Evolutionary conservation across 108 stramenopile genomes (phyloP).

Genomic region (Fragilariopsis cylindrus): DNA sequence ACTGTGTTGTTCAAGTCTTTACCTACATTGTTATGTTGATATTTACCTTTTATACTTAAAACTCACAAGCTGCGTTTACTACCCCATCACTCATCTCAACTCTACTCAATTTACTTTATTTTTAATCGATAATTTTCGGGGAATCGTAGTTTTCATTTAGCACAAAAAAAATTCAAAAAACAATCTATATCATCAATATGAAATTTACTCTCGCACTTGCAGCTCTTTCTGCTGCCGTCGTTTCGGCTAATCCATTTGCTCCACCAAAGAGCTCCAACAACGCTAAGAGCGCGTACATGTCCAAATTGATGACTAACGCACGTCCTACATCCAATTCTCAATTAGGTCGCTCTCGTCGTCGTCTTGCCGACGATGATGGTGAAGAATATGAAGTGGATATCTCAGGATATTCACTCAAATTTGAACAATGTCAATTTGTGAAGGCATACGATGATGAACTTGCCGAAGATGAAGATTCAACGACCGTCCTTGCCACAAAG

Average conservation of each 20-base stretch:
- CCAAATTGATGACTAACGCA: conserved; percentile 61
- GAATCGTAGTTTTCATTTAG: no score
- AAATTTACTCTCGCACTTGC: conserved; percentile 30
- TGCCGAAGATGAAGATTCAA: conserved; percentile 57
- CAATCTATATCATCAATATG: conserved; percentile 9
- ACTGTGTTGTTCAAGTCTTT: no score
- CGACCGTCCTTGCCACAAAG: conserved; percentile 67
- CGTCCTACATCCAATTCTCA: conserved; percentile 40
- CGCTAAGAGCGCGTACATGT: conserved; percentile 51
- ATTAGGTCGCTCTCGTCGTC: conserved; percentile 64
- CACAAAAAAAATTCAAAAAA: no score
- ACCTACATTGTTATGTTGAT: no score
- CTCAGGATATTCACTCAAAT: conserved; percentile 75
- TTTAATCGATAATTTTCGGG: no score
- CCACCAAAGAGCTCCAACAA: conserved; percentile 52
- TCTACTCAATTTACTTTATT: no score
- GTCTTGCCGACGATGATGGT: conserved; percentile 51
- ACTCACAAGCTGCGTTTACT: no score
- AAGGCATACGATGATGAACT: conserved; percentile 68
- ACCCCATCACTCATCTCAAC: no score
- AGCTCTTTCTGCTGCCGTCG: conserved; percentile 31
- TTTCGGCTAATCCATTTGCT: conserved; percentile 62
- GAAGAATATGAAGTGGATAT: conserved; percentile 65
- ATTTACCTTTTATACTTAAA: no score
- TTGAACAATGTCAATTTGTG: conserved; percentile 87